Base-by-base conservation (phyloP, 306 rosid genomes). In the Rosa chinensis region DNA sequence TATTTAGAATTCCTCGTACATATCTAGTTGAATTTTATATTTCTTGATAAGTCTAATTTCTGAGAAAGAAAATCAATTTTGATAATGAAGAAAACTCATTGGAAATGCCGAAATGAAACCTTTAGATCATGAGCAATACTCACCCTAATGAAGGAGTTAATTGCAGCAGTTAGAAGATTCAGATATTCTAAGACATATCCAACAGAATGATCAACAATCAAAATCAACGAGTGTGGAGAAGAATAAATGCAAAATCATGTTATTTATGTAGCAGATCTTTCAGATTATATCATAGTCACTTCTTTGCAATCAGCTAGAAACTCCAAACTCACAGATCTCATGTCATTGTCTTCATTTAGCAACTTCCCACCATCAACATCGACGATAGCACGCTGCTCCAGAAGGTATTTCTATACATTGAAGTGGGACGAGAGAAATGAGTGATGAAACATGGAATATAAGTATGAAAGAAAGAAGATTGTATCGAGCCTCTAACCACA, bases 351-450 rank as follows among this genome's bases (percentile, higher is more conserved):
- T 88, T 95, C 99, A 75, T 95, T 95, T 71, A 95, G 82, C 81
- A 88, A 85, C 78, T 89, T 89, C 56, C 97, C 95, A 77, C 95
- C 96, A 89, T 95, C 97, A 80, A 86, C 92, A 85, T 95, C 90
- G 42, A 85, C 47, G 37, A 83, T 86, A 18, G 99, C 97, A 81
- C 92, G 87, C 86, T 90, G 89, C 88, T 91, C 96, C 74, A 95
- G 94, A 84, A 92, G 97, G 81, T 92, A 95, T 81, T 84, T 92
- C 99, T 95, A 77, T 75, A 73, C 85, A 81, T 42, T 58, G 55
- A 42, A 56, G 53, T 58, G 25, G 17, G 42, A 58, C 0, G 14
- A 56, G 55, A 74, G 5, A 74, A 23, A 42, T 21, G 49, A 61
- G 0, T 4, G 28, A 14, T 73, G 40, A 58, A 58, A 4, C 55